Evolutionary conservation across 108 stramenopile species (phyloP).

Genomic region (Thalassiosira profunda): DNA sequence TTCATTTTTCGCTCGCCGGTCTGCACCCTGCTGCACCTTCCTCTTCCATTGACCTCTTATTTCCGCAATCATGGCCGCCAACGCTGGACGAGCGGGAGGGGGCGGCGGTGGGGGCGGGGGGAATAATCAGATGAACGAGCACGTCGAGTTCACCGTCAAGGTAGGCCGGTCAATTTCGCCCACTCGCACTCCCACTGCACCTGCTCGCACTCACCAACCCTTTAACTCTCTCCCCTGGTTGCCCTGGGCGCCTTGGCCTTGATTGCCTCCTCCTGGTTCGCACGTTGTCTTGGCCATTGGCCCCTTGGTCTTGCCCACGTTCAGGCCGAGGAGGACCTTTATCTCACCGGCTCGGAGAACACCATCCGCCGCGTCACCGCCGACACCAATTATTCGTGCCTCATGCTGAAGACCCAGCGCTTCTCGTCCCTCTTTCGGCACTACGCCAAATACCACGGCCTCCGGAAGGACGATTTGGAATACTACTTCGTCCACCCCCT

Average conservation of each 20-base stretch:
- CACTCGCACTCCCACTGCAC: background rate
- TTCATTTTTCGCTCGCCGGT: no score
- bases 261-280: background rate
- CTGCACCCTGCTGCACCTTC: background rate
- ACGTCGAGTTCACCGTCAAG: conserved; percentile 94
- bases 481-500: conserved; percentile 96
- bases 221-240: no score
- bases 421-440: conserved; percentile 97
- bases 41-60: background rate
- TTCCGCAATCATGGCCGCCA: conserved; percentile 71
- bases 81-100: conserved; percentile 63
- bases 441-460: conserved; percentile 99
- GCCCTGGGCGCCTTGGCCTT: no score
- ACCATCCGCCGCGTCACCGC: conserved; percentile 92
- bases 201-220: background rate
- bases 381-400: conserved; percentile 95
- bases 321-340: conserved; percentile 94
- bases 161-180: conserved; percentile 43
- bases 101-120: conserved; percentile 49
- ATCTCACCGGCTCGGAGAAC: conserved; percentile 87
- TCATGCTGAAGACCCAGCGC: conserved; percentile 97
- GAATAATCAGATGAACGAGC: conserved; percentile 76
- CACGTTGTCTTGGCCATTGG: background rate
- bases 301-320: no score
- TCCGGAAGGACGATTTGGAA: conserved; percentile 96